Evolutionary conservation across 805 yeast genomes (phyloP), one percentile per base, ranked within the genome.

Genomic region (Saccharomycopsis javanensis): DNA sequence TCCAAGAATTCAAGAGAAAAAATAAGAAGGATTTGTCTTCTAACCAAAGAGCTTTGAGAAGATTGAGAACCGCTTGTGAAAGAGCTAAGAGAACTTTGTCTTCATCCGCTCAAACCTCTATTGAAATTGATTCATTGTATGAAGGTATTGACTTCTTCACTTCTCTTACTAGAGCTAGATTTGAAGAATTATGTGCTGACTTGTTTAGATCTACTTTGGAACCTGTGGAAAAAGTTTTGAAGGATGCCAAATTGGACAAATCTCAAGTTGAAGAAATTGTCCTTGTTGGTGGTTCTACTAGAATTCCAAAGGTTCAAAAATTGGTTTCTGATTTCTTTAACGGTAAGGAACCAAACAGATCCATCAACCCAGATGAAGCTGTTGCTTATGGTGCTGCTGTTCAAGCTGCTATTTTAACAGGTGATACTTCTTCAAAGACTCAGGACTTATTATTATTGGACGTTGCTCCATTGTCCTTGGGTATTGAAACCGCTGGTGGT

Each of bases 401-500:
- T 66, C 97, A 90, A 80, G 97, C 96, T 65, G 97, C 97, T 66
- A 90, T 90, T 71, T 82, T 90, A 72, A 83, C 96, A 61, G 97
- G 97, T 78, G 97, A 90, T 76, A 85, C 92, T 66, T 90, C 97
- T 46, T 84, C 96, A 62, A 89, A 89, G 86, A 91, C 97, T 61
- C 96, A 90, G 79, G 97, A 90, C 74, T 79, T 90, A 74, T 79
- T 92, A 72, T 81, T 91, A 70, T 82, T 92, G 72, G 98, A 91
- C 82, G 97, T 91, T 73, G 95, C 97, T 69, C 97, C 98, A 75
- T 81, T 91, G 72, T 91, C 97, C 57, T 75, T 90, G 68, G 98
- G 98, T 84, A 90, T 91, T 76, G 97, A 91, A 80, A 91, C 97
- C 66, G 97, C 97, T 69, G 97, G 98, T 81, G 97, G 97, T 83